Base-by-base conservation (phyloP, 139 green algal species). In the Edaphochlamys debaryana region DNA sequence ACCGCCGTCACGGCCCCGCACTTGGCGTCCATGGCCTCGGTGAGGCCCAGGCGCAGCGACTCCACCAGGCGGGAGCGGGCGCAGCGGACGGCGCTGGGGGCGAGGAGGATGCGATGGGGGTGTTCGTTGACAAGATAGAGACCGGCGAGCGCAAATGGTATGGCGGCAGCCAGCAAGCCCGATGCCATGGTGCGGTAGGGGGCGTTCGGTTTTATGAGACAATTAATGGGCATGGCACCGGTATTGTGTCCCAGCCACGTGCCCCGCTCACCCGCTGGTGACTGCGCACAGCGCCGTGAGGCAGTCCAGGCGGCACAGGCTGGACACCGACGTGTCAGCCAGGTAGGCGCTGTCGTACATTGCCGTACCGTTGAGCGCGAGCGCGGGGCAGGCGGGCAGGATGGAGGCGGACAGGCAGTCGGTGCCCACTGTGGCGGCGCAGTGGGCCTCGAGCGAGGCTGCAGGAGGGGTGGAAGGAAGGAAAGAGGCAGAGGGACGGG, bases 311-410 rank as follows among this genome's bases (percentile, higher is more conserved):
- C 81, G 32, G 86, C 86, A 89, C 58, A 89, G 58, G 40, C 30
- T 54, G 6, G 20, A 6, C 3, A 1, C 41, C 38, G 64, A 34
- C 37, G 60, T 36, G 23, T 19, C 32, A 62, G 73, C 63, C 42
- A 82, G 40, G 4, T 29, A 64, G 9, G 74, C 58, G 0, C 0
- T 42, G 58, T 58, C 58, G 40, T 70, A 80, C 38, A n/a, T 30
- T n/a, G 40, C 30, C 29, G 48, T 7, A 36, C 41, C 32, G 38
- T 70, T 67, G 25, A 45, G 74, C 9, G 36, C 37, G 19, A 79
- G 11, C 52, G 81, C 81, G 29, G 82, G 87, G 78, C 87, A 90
- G 45, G 78, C 87, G 42, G 87, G 78, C 29, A 84, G 77, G 27
- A 88, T 29, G 23, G 67, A 2, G 37, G 48, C 37, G 25, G 71